A percentile compares a stretch with the other conserved stretches of the same genome.
Conservation (phyloP, 768 basidiomycete species). For the Suillus sp. region DNA sequence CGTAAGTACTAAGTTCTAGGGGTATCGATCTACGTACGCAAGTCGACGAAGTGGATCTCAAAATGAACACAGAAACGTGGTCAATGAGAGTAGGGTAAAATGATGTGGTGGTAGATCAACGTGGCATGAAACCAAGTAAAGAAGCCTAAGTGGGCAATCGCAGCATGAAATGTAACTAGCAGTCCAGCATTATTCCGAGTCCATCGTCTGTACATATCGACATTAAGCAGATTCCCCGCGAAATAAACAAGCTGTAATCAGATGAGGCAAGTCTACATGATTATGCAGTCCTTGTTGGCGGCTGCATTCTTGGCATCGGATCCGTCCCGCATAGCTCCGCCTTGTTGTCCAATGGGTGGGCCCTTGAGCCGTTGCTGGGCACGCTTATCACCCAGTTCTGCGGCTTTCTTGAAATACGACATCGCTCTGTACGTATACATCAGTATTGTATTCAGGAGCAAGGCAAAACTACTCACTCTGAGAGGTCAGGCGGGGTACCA, state of each 20-base stretch:
- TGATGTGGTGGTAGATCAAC: not conserved
- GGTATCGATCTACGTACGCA: slow-evolving; percentile 1
- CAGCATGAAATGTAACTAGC: slow-evolving; percentile 1
- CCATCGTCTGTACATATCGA: slow-evolving; percentile 8
- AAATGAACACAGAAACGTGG: not conserved
- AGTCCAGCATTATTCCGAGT: slow-evolving; percentile 3
- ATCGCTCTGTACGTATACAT: slow-evolving; percentile 52
- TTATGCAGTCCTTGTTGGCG: slow-evolving; percentile 82
- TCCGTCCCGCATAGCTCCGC: slow-evolving; percentile 61
- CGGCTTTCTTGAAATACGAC: slow-evolving; percentile 85
- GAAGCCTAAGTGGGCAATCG: not conserved
- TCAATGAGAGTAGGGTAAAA: slow-evolving; percentile 2
- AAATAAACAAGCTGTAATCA: not conserved
- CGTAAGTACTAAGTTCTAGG: not conserved
- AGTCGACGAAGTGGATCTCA: too few relatives aligned
- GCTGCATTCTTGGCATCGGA: slow-evolving; percentile 49
- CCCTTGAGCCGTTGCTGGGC: slow-evolving; percentile 81
- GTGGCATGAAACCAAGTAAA: not conserved
- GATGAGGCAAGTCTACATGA: slow-evolving; percentile 56
- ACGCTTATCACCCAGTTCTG: slow-evolving; percentile 92
- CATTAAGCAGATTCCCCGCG: slow-evolving; percentile 1
- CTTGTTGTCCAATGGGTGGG: slow-evolving; percentile 54
- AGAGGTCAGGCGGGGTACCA: slow-evolving; percentile 66
- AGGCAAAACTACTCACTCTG: slow-evolving; percentile 54
- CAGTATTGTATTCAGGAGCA: slow-evolving; percentile 6